Base-by-base conservation (phyloP, 768 basidiomycete species). In the Naematelia aurantialba region DNA sequence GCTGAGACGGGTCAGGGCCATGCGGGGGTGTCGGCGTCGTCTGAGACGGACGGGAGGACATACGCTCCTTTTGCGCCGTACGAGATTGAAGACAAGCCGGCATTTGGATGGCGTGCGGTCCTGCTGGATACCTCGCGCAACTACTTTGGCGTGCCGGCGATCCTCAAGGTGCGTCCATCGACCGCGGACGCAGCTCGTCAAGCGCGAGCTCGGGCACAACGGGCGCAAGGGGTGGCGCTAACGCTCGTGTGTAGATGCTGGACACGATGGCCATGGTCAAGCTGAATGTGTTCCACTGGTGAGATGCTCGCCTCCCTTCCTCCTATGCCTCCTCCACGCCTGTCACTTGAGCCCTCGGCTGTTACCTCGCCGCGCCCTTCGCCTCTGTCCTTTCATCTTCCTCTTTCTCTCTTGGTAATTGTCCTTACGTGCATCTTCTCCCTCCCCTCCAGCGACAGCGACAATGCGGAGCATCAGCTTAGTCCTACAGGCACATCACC, bases 51-150 rank as follows among this genome's bases (percentile, higher is more conserved):
- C 45, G 21, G 59, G 14, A 25, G 14, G 5, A 34, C 34, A 14
- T 67, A 60, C 39, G 59, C 62, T 4, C 71, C 71, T 1, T 60
- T 62, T 34, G 69, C 59, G 1, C 69, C 72, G 3, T 67, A 67
- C 26, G 25, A 79, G 4, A 85, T 89, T 42, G 60, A 81, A 45
- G 87, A 89, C 72, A 67, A 79, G 2, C 87, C 88, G 19, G 83
- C 83, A 11, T 89, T 83, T 79, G 85, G 86, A 1, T 68, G 75
- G 69, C 34, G 89, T 21, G 88, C 87, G 8, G 81, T 89, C 56
- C 83, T 90, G 83, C 81, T 91, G 12, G 89, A 91, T 71, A 91
- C 89, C 0, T 80, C 88, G 0, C 80, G 89, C 24, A 86, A 89
- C 77, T 91, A 80, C 84, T 87, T 56, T 25, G 45, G 62, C 2